A percentile compares a stretch with the other conserved stretches of the same genome.
Conservation (phyloP, 441 rosid species). For the Croton setiger region DNA sequence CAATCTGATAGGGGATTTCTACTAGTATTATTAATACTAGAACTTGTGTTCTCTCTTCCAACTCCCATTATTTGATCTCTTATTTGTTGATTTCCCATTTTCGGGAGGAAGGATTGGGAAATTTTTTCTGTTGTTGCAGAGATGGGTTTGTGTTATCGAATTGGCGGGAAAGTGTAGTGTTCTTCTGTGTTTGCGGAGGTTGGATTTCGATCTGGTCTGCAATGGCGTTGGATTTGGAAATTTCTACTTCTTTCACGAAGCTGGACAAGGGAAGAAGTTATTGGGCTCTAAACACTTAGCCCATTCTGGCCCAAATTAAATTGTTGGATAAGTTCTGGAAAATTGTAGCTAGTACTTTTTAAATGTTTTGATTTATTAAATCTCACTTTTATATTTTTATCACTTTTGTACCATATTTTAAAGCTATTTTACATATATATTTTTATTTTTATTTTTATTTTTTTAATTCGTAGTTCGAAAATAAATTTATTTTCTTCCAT, state of each 20-base stretch:
- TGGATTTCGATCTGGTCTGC: no score
- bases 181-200: not conserved
- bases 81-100: not conserved
- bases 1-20: conserved; percentile 21
- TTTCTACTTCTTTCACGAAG: not conserved
- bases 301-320: not conserved
- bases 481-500: no score
- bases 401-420: no score
- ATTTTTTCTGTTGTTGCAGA: not conserved
- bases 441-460: no score
- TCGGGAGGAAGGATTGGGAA: not conserved
- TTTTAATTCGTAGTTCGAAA: no score
- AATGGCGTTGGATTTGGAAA: not conserved
- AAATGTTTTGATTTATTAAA: no score
- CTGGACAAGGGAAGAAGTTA: not conserved
- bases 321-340: no score
- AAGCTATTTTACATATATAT: no score
- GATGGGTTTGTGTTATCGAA: not conserved
- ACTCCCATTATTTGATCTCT: not conserved
- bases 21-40: not conserved
- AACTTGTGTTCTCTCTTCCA: not conserved
- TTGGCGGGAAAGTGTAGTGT: conserved; percentile 4
- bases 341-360: no score
- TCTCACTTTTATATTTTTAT: no score
- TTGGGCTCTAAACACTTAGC: not conserved